Evolutionary conservation across 768 basidiomycete species (phyloP), one percentile per base, ranked within the genome.

Genomic region (Hypholoma fasciculare): DNA sequence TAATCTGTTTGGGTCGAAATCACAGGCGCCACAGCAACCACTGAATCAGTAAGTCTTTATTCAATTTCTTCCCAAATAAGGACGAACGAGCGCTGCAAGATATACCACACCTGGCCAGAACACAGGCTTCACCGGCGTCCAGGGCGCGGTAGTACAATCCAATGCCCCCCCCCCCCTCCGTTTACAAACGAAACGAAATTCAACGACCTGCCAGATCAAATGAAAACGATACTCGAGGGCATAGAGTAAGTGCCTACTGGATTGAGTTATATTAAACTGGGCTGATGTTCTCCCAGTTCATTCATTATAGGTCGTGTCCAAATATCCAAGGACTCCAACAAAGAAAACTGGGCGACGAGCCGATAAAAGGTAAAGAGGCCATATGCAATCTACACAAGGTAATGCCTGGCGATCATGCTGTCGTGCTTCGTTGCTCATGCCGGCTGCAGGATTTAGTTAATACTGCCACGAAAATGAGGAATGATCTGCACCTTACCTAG

Each of bases 281-380:
- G 19, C 49, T 62, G 64, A 17, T 17, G 12, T 17, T 52, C 14
- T 53, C 30, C 42, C 56, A 92, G 90, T 56, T 69, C 84, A 7
- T 79, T 86, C 60, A 90, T 92, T 26, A 89, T 92, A 74, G 87
- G 88, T 27, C 86, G 89, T 20, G 76, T 90, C 1, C 90, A 92
- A 63, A 90, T 93, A 58, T 86, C 87, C 65, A 90, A 89, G 63
- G 89, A 92, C 46, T 93, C 17, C 88, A 88, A 60, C 85, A 88
- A 65, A 82, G 87, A 51, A 89, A 90, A 67, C 76, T 92, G 4
- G 90, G 88, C 0, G 85, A 87, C 60, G 90, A 92, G 64, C 81
- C 89, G 1, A 80, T 80, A 4, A 90, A 89, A 67, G 87, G 88
- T 0, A 85, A 88, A 62, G 88, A 89, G 52, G 78, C 84, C 51